Evolutionary conservation across 495 filamentous ascomycete genomes (phyloP).

Genomic region (Daldinia vernicosa): DNA sequence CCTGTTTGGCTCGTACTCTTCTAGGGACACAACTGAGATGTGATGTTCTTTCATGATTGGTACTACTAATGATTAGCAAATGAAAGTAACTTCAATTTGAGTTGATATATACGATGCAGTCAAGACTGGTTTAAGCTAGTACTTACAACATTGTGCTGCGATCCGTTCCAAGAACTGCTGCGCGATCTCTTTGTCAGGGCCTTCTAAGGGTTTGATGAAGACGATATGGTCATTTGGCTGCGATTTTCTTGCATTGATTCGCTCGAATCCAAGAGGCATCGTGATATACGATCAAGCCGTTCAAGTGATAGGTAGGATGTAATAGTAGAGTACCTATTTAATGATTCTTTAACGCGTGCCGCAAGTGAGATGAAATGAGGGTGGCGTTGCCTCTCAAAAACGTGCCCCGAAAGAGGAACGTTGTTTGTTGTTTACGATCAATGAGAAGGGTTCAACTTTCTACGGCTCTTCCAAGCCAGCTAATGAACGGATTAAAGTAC

Average conservation of each 20-base stretch:
- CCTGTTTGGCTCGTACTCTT: slow-evolving; percentile 76
- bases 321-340: background rate
- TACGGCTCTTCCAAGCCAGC: background rate
- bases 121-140: background rate
- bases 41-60: slow-evolving; percentile 77
- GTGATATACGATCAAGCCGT: slow-evolving; percentile 13
- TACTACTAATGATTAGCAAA: slow-evolving; percentile 44
- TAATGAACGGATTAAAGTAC: background rate
- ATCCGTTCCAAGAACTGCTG: slow-evolving; percentile 78
- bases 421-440: background rate
- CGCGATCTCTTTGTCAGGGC: slow-evolving; percentile 64
- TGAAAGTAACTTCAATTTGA: background rate
- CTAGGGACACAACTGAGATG: slow-evolving; percentile 74
- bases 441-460: background rate
- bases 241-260: slow-evolving; percentile 70
- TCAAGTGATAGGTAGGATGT: background rate
- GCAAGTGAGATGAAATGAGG: background rate
- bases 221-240: slow-evolving; percentile 74
- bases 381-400: background rate
- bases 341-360: background rate
- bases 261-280: slow-evolving; percentile 75
- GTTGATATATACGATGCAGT: background rate
- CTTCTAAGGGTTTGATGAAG: slow-evolving; percentile 79
- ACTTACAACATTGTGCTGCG: slow-evolving; percentile 73
- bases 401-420: background rate